phyloP scores from a whole-genome alignment of 2,329 filamentous ascomycete genomes.

The Talaromyces pinophilus region DNA sequence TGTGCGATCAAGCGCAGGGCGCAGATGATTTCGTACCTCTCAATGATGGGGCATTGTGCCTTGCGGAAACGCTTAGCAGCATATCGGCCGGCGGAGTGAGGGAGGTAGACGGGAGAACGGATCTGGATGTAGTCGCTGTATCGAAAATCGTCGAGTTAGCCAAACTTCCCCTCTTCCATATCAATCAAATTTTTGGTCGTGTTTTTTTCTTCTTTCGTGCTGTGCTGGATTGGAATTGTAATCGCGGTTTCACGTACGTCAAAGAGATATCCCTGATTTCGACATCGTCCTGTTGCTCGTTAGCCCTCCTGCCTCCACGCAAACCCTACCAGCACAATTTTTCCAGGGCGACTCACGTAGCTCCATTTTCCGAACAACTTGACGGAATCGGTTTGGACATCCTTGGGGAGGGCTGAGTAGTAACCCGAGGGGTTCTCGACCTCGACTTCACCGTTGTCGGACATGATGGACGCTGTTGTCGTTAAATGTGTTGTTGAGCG shows the following conservation, averaged over 20 bases:
- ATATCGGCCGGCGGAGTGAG: conserved; percentile 98
- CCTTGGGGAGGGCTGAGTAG: conserved; percentile 86
- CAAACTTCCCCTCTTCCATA: conserved; percentile 26
- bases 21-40: conserved; percentile 58
- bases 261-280: conserved; percentile 99
- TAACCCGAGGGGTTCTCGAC: conserved; percentile 71
- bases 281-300: conserved; percentile 69
- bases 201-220: not conserved
- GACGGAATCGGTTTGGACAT: conserved; percentile 84
- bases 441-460: conserved; percentile 93
- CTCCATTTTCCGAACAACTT: conserved; percentile 99
- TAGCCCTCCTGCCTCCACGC: conserved; percentile 9
- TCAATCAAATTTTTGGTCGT: conserved; percentile 5
- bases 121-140: conserved; percentile 99
- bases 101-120: conserved; percentile 97
- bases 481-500: conserved; percentile 39
- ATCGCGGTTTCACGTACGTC: conserved; percentile 69
- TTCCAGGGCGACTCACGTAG: conserved; percentile 55
- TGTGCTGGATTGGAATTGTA: conserved; percentile 6
- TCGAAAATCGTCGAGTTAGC: conserved; percentile 34
- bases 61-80: conserved; percentile 99
- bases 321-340: not conserved
- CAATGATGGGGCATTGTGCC: conserved; percentile 99
- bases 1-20: not conserved
- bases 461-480: conserved; percentile 68